Base-by-base conservation (phyloP, 208 protist species). In the Tritrichomonas musculus region DNA sequence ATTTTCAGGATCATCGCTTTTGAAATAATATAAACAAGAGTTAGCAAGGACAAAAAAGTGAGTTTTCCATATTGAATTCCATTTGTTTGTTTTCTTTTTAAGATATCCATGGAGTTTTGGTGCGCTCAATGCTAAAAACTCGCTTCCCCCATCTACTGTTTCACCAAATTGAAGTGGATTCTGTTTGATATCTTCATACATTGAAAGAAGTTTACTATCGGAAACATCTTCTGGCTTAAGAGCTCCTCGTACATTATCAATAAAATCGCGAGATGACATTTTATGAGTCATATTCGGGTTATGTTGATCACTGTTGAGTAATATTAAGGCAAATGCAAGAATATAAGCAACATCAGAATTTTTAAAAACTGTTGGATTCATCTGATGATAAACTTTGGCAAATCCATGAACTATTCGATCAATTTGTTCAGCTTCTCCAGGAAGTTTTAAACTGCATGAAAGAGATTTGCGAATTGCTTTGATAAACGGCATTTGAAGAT, bases 221-320 rank as follows among this genome's bases (percentile, higher is more conserved):
- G 47, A 60, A 20, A 88, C n/a, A 53, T 53, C 17, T 57, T 57
- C 47, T 53, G 41, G 47, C 27, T 53, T 39, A 33, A 88, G 53
- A 20, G 47, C 47, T 9, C 41, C 47, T 55, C 77, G 41, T 39
- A 88, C 57, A 47, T 88, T 88, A 17, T 13, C 8, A 3, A 88
- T 57, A 57, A 88, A 88, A 57, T 88, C 41, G 5, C 8, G 8
- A 33, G 17, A 9, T 39, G 77, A 57, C 77, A 88, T 88, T 57
- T 13, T 41, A 41, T 64, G 39, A 0, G 50, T n/a, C 11, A 47
- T 55, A n/a, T 73, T 73, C 30, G 88, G 88, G 50, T 92, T 92
- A 33, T 92, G 55, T 22, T 57, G 8, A 33, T 92, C 88, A 92
- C 55, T 92, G 55, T 92, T 64, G 0, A 92, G 55, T 9, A 92